A percentile compares a stretch with the other conserved stretches of the same genome.
phyloP scores from a whole-genome alignment of 2,329 filamentous ascomycete species.

The Aureobasidium uvarum region DNA sequence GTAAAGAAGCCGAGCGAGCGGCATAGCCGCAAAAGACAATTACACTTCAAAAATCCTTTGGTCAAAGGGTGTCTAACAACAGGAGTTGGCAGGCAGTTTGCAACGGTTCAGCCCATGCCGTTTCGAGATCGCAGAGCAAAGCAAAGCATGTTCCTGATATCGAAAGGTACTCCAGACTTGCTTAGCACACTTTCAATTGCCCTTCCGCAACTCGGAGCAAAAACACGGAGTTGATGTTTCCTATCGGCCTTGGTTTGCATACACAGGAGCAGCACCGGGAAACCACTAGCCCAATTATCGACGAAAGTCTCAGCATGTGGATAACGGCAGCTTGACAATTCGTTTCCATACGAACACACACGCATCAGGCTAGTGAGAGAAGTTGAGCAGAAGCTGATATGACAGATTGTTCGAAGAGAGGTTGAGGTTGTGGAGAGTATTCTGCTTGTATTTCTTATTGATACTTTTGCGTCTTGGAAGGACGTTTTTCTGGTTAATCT shows the following conservation, averaged over 20 bases:
- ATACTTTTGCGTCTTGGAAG: slow-evolving; percentile 9
- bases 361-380: background rate
- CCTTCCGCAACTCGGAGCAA: background rate
- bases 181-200: background rate
- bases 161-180: background rate
- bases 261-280: background rate
- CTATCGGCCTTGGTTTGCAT: slow-evolving; percentile 1
- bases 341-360: background rate
- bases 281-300: background rate
- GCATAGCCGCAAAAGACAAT: background rate
- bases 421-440: background rate
- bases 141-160: slow-evolving; percentile 5
- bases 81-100: background rate
- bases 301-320: slow-evolving; percentile 6
- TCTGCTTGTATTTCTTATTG: slow-evolving; percentile 16
- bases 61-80: slow-evolving; percentile 1
- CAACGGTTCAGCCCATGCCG: background rate
- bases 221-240: slow-evolving; percentile 9
- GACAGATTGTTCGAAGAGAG: slow-evolving; percentile 1
- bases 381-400: background rate
- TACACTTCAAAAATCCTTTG: slow-evolving; percentile 1
- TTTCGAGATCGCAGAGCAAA: background rate
- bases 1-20: slow-evolving; percentile 29
- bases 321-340: background rate
- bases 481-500: background rate